These are phyloP conservation scores for Trichocomaceae sp. DNA, from an alignment of 2,329 filamentous ascomycete genomes.

Conservation along the genomic window DNA sequence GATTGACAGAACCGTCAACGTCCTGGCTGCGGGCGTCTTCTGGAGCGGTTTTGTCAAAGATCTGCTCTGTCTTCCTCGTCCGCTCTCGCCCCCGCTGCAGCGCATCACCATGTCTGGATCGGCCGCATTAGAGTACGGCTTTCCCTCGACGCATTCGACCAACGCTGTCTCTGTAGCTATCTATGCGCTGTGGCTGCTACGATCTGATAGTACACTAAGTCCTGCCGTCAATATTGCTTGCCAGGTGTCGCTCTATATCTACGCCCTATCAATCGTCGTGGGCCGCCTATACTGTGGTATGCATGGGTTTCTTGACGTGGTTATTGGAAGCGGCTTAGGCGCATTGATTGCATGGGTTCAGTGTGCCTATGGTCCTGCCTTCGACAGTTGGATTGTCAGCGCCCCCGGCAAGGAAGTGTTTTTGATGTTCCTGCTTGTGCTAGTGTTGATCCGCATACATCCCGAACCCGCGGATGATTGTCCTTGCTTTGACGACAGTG, in stretches of 20 bases:
- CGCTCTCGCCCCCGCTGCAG: constrained; percentile 82
- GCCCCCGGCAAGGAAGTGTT: constrained; percentile 60
- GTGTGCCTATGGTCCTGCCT: constrained; percentile 48
- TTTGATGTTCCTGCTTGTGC: constrained; percentile 58
- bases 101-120: constrained; percentile 97
- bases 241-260: constrained; percentile 69
- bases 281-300: constrained; percentile 95
- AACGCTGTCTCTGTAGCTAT: constrained; percentile 93
- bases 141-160: constrained; percentile 93
- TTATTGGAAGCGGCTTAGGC: constrained; percentile 72
- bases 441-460: constrained; percentile 77
- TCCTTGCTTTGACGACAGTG: constrained; percentile 93
- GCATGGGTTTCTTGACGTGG: constrained; percentile 92
- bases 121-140: constrained; percentile 90
- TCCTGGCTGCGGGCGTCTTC: constrained; percentile 72
- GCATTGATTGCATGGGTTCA: constrained; percentile 55
- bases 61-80: constrained; percentile 82
- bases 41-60: constrained; percentile 93
- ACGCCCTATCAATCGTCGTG: constrained; percentile 80
- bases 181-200: constrained; percentile 68
- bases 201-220: constrained; percentile 56
- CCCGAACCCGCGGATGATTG: constrained; percentile 96
- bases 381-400: constrained; percentile 65
- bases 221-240: constrained; percentile 55
- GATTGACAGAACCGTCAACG: constrained; percentile 52